These are phyloP conservation scores for Fusarium longipes DNA, from an alignment of 2,329 filamentous ascomycete genomes.

Conservation along the genomic window DNA sequence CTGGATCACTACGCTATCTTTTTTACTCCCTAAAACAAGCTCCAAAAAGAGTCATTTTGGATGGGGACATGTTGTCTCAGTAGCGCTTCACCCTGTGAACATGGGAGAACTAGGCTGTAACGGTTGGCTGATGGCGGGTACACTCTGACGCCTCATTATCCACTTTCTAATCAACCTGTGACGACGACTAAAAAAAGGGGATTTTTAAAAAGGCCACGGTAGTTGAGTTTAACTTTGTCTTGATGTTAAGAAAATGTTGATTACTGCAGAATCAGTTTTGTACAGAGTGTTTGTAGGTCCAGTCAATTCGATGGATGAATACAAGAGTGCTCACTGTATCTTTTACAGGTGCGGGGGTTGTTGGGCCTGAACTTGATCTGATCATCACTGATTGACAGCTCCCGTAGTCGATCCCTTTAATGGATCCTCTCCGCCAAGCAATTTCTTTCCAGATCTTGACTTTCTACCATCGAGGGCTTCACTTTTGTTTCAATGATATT, in stretches of 20 bases:
- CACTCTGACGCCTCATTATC: constrained; percentile 28
- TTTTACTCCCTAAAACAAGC: constrained; percentile 13
- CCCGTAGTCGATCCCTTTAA: constrained; percentile 10
- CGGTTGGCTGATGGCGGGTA: constrained; percentile 19
- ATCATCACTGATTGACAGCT: not conserved
- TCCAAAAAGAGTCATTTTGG: not conserved
- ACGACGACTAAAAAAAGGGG: constrained; percentile 11
- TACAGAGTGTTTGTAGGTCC: not conserved
- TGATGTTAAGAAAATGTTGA: not conserved
- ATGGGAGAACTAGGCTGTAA: not conserved
- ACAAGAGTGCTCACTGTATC: not conserved
- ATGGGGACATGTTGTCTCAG: constrained; percentile 18
- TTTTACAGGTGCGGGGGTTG: constrained; percentile 16
- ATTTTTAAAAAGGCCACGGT: constrained; percentile 1
- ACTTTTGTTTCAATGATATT: not conserved
- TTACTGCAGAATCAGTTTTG: not conserved
- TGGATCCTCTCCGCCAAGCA: constrained; percentile 21
- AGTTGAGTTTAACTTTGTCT: constrained; percentile 3
- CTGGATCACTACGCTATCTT: not conserved
- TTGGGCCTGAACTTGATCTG: not conserved
- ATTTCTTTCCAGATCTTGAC: constrained; percentile 2
- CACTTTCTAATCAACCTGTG: constrained; percentile 23
- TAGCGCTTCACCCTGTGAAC: constrained; percentile 13
- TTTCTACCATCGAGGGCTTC: not conserved
- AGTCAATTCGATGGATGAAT: not conserved